phyloP scores from a whole-genome alignment of 345 rosid genomes.

The Populus ilicifolia region DNA sequence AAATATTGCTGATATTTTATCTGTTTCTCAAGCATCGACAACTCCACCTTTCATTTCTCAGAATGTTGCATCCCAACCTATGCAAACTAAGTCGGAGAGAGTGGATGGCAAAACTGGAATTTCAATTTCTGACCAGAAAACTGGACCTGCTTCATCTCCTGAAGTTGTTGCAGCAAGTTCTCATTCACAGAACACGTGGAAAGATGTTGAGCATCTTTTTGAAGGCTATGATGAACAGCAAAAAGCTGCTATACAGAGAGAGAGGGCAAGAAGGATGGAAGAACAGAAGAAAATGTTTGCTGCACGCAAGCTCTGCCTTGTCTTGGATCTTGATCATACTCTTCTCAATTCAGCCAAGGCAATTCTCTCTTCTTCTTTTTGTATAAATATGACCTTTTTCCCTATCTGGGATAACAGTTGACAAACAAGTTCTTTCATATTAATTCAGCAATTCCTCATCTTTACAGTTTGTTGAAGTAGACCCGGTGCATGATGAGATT shows the following conservation, averaged over 20 bases:
- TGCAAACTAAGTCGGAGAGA: conserved; percentile 33
- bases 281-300: conserved; percentile 96
- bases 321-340: conserved; percentile 94
- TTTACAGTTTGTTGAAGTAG: conserved; percentile 79
- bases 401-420: not conserved
- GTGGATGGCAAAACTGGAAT: conserved; percentile 31
- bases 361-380: conserved; percentile 6
- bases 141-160: conserved; percentile 32
- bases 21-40: conserved; percentile 51
- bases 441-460: not conserved
- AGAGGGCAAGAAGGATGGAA: conserved; percentile 85
- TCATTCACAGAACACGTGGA: conserved; percentile 64
- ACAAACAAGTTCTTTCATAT: not conserved
- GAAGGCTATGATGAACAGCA: conserved; percentile 86
- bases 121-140: conserved; percentile 33
- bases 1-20: conserved; percentile 53
- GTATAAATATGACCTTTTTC: not conserved
- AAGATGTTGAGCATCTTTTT: conserved; percentile 84
- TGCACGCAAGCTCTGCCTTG: conserved; percentile 84
- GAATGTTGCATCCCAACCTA: conserved; percentile 37
- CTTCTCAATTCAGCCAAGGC: conserved; percentile 99
- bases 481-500: conserved; percentile 73
- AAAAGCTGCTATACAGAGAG: conserved; percentile 87
- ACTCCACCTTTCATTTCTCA: conserved; percentile 35
- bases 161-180: conserved; percentile 41